Evolutionary conservation across 495 filamentous ascomycete species (phyloP), one percentile per base, ranked within the genome.

Genomic region (Podospora anserina): DNA sequence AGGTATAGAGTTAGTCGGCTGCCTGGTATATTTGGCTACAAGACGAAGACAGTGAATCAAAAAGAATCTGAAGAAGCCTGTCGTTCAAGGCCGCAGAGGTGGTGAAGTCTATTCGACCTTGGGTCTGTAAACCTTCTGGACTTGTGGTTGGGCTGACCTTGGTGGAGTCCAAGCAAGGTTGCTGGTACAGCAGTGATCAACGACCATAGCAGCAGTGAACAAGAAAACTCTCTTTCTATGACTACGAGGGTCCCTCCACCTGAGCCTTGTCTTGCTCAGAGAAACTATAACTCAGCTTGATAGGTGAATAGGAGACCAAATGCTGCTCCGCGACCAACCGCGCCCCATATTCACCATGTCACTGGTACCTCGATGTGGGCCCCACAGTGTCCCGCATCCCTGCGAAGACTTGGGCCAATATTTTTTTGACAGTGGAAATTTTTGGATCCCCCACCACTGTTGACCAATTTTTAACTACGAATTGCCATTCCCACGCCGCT

Each of bases 391-490:
- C 59, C 59, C 59, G 30, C 26, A 44, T 63, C 61, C 61, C 30
- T 63, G 61, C 61, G n/a, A 28, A 30, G 61, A 18, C n/a, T 63
- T 63, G 28, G 61, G 16, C 61, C 61, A 18, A 69, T 72, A 64
- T 65, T 70, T 72, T 72, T 74, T 72, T 55, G 61, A 58, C 61
- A n/a, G 32, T 64, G 18, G 70, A 67, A 39, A 69, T 70, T 69
- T 72, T 72, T 69, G 64, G 64, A 6, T 53, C 54, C 66, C 61
- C 71, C 71, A 70, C 71, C 71, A 68, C 30, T 13, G 19, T 20
- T 63, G 28, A 27, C 34, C 65, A 28, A 44, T 58, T 68, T 68
- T 74, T 66, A 62, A 64, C 55, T 9, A 64, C 27, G 7, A 23
- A 68, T 68, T 73, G 55, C 61, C 61, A 19, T 63, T 23, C 61